These are phyloP conservation scores for Leptographium procerum DNA, from an alignment of 2,329 filamentous ascomycete species.

Conservation along the genomic window DNA sequence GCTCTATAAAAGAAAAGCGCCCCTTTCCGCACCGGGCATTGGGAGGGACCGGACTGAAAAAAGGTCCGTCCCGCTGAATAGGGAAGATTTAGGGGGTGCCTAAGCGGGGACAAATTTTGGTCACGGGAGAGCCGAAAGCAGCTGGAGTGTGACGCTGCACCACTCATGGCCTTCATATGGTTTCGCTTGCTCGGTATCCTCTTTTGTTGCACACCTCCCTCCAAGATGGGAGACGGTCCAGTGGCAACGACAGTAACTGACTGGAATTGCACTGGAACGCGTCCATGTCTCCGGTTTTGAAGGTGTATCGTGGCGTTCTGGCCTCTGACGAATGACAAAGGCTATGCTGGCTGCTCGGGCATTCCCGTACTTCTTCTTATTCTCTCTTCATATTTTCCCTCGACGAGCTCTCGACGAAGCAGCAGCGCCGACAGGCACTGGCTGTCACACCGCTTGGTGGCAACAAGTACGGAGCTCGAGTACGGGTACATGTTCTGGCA, in stretches of 20 bases:
- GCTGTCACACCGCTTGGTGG: not conserved
- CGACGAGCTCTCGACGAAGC: not conserved
- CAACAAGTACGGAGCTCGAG: not conserved
- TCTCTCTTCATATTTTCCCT: not conserved
- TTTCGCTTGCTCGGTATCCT: not conserved
- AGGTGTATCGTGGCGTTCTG: not conserved
- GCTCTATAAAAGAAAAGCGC: not conserved
- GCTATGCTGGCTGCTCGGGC: no score
- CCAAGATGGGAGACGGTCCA: not conserved
- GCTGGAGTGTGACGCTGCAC: not conserved
- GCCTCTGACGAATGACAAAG: no score
- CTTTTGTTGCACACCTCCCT: not conserved
- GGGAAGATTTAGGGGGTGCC: slow-evolving; percentile 3
- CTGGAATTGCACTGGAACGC: not conserved
- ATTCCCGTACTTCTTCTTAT: not conserved
- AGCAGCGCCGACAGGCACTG: not conserved
- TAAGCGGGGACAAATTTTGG: slow-evolving; percentile 7
- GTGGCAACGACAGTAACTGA: not conserved
- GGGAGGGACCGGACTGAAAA: slow-evolving; percentile 6
- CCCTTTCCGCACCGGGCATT: slow-evolving; percentile 9
- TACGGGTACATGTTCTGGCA: not conserved
- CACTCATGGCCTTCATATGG: not conserved
- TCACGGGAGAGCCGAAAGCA: slow-evolving; percentile 9
- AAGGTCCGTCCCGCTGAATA: slow-evolving; percentile 10
- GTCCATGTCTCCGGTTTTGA: no score